Conservation (phyloP, 768 basidiomycete species). For the Rhizopogon rudus region DNA sequence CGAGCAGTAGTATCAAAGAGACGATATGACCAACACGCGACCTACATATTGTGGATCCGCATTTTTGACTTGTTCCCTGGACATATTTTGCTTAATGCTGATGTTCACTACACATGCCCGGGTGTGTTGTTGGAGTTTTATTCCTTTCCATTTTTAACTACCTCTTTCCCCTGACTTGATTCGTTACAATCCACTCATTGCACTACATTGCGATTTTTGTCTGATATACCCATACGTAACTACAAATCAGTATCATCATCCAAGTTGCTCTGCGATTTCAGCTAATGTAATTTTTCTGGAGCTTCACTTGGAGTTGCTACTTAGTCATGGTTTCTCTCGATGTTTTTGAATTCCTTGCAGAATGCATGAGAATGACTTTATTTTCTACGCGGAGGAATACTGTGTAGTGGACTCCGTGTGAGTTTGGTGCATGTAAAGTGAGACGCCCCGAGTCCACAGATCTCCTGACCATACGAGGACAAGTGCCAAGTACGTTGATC, state of each 20-base stretch:
- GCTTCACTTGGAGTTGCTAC: no score
- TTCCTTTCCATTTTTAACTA: constrained; percentile 6
- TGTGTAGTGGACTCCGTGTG: no score
- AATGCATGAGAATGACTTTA: no score
- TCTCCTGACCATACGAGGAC: no score
- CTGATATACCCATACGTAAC: constrained; percentile 27
- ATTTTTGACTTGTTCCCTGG: constrained; percentile 14
- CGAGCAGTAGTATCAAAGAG: constrained; percentile 46
- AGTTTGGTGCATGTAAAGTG: no score
- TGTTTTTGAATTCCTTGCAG: no score
- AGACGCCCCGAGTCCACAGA: no score
- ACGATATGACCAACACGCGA: constrained; percentile 14
- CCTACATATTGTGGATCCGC: constrained; percentile 3
- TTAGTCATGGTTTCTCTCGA: no score
- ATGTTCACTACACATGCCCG: constrained; percentile 7
- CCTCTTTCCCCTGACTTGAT: constrained; percentile 7
- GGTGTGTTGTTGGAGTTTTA: constrained; percentile 12
- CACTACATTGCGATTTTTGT: constrained; percentile 18
- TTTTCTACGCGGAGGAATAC: no score
- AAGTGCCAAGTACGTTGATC: no score
- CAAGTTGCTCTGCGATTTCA: constrained; percentile 21
- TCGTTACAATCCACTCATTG: constrained; percentile 23
- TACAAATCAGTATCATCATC: constrained; percentile 18
- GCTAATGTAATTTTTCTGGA: constrained; percentile 21
- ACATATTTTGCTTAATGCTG: constrained; percentile 16